Evolutionary conservation across 2,329 filamentous ascomycete genomes (phyloP).

Genomic region (Fusarium citri): DNA sequence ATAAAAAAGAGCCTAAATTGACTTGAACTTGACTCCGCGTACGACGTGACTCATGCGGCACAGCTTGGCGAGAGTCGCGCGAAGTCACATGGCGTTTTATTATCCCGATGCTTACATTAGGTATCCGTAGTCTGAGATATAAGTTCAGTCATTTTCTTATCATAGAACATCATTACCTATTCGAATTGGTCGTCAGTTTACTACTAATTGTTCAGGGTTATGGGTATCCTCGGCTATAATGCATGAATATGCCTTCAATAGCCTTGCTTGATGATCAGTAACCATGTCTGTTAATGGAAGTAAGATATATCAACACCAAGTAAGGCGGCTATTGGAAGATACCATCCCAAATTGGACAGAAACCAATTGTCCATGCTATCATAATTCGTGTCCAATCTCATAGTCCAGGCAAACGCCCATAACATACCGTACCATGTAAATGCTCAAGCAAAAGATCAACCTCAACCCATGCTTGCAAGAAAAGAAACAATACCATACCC

Average conservation of each 20-base stretch:
- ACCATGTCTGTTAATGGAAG: neutral
- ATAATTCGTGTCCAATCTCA: neutral
- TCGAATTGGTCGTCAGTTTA: neutral
- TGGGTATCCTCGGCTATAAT: neutral
- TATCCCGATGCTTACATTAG: constrained; percentile 22
- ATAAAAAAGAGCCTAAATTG: constrained; percentile 2
- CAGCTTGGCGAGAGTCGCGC: constrained; percentile 45
- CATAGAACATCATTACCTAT: neutral
- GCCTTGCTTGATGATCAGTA: neutral
- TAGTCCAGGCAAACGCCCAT: neutral
- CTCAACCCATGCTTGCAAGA: neutral
- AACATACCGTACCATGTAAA: neutral
- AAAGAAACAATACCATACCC: neutral
- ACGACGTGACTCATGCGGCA: constrained; percentile 45
- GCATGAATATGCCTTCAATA: neutral
- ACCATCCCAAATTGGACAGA: neutral
- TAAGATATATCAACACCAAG: neutral
- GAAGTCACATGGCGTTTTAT: constrained; percentile 47
- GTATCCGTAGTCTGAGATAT: neutral
- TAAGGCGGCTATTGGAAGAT: neutral
- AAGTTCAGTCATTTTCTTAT: constrained; percentile 7
- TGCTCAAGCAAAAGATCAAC: neutral
- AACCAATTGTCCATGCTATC: neutral
- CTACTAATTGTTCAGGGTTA: neutral
- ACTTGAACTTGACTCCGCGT: constrained; percentile 19